Evolutionary conservation across 768 basidiomycete genomes (phyloP).

Genomic region (Tulasnella sp.): DNA sequence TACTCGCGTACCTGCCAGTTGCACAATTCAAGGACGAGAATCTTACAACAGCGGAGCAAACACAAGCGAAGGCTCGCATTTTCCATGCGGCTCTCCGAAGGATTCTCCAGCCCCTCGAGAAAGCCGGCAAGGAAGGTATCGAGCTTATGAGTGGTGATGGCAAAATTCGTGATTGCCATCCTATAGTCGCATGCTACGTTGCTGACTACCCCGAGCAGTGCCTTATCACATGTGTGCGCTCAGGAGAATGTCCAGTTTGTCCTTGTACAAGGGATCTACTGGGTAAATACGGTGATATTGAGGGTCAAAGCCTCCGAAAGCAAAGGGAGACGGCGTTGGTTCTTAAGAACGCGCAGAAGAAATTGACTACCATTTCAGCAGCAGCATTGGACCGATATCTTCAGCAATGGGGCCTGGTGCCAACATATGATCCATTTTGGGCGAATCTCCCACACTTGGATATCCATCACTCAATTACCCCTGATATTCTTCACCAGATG

Average conservation of each 20-base stretch:
- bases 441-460: conserved; percentile 11
- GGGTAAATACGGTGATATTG: neutral
- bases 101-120: neutral
- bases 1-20: too few species aligned
- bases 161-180: neutral
- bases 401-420: neutral
- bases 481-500: conserved; percentile 21
- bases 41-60: too few species aligned
- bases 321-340: neutral
- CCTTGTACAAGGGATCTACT: neutral
- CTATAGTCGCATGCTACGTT: neutral
- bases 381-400: too few species aligned
- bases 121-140: too few species aligned
- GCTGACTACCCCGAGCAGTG: neutral
- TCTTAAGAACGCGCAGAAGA: neutral
- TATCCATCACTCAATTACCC: conserved; percentile 17
- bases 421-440: conserved; percentile 18
- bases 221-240: neutral
- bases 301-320: neutral
- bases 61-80: too few species aligned
- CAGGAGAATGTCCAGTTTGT: neutral
- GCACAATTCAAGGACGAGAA: too few species aligned
- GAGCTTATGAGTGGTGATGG: neutral
- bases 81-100: neutral
- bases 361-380: neutral